Conservation (phyloP, 1,284 basidiomycete genomes). For the Boletus mariae region DNA sequence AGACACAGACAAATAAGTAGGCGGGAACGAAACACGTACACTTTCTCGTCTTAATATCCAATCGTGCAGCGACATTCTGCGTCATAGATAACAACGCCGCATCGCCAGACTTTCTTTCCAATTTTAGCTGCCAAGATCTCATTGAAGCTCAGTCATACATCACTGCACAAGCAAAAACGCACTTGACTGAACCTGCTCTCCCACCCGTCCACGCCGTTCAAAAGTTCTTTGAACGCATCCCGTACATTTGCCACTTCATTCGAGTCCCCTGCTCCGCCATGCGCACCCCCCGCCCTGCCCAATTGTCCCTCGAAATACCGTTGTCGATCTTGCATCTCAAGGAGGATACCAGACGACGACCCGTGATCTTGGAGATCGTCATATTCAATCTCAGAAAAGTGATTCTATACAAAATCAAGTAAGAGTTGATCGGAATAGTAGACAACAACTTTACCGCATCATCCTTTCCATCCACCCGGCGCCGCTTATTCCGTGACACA, state of each 20-base stretch:
- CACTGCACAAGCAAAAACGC: conserved; percentile 4
- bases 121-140: conserved; percentile 44
- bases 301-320: conserved; percentile 71
- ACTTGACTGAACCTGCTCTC: conserved; percentile 57
- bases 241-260: conserved; percentile 41
- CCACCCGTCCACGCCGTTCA: conserved; percentile 54
- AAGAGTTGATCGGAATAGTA: not conserved
- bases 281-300: conserved; percentile 30
- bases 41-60: conserved; percentile 62
- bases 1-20: not conserved
- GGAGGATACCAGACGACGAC: conserved; percentile 61
- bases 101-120: conserved; percentile 64
- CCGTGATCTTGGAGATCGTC: conserved; percentile 79
- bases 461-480: conserved; percentile 43
- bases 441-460: conserved; percentile 30
- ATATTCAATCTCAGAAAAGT: conserved; percentile 76
- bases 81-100: conserved; percentile 73
- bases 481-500: conserved; percentile 54
- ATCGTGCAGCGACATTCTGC: conserved; percentile 63
- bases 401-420: conserved; percentile 32
- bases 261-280: conserved; percentile 20
- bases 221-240: conserved; percentile 44
- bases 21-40: conserved; percentile 40
- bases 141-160: not conserved
- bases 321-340: conserved; percentile 81